Base-by-base conservation (phyloP, 2,329 filamentous ascomycete species). In the Parastagonospora avenae region DNA sequence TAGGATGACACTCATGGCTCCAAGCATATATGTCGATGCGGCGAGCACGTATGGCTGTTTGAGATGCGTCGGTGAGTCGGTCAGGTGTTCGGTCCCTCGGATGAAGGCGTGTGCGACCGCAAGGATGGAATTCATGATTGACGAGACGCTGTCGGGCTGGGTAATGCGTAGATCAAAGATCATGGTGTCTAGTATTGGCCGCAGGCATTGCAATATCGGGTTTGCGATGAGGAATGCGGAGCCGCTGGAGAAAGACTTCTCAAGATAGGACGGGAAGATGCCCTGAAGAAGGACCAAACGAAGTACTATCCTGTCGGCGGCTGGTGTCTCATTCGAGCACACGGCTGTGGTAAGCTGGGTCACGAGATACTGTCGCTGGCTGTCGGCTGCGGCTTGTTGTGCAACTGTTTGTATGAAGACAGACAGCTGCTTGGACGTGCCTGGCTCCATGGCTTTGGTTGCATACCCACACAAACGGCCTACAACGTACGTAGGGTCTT, bases 401-500 rank as follows among this genome's bases (percentile, higher is more conserved):
- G 79, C 80, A 5, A 87, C 79, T 4, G 80, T 81, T 47, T 86
- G 82, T 11, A 87, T 67, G 66, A 86, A 87, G n/a, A 76, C 75
- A 6, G 77, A 79, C 30, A 87, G 73, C 50, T 84, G 78, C 56
- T 82, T 85, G 6, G 79, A 74, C 9, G 77, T 77, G 50, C 79
- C 78, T 7, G 72, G 55, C 19, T 80, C 76, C 2, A 67, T 69
- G 2, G 86, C 70, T 57, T 82, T 84, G 1, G 81, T 74, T 10
- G 78, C 80, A 53, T 87, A 87, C 38, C 82, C 79, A 56, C 82
- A 84, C 29, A 88, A 72, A 50, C 80, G 80, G 8, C 82, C 84
- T 4, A 86, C 80, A 19, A 88, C 83, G 63, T 87, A 88, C 0
- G 78, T 81, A 2, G 85, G 85, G 61, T 88, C 85, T 2, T 72